These are phyloP conservation scores for Podaxis carcinomalis DNA, from an alignment of 768 basidiomycete species.

Conservation along the genomic window DNA sequence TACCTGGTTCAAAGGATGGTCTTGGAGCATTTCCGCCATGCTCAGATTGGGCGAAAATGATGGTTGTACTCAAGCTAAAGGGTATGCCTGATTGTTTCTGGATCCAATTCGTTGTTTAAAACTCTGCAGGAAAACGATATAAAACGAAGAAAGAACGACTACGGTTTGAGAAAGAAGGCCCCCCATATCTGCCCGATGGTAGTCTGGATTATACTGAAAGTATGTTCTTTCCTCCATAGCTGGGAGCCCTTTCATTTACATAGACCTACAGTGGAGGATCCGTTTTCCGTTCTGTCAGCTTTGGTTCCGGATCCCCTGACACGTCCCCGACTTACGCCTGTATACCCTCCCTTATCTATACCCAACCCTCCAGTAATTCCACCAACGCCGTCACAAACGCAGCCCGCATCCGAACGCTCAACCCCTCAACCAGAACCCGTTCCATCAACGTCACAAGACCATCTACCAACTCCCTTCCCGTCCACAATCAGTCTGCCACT, in stretches of 20 bases:
- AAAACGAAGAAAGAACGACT: conserved; percentile 78
- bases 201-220: conserved; percentile 73
- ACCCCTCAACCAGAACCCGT: conserved; percentile 21
- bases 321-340: conserved; percentile 53
- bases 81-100: conserved; percentile 32
- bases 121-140: conserved; percentile 60
- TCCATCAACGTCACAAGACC: conserved; percentile 21
- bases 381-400: conserved; percentile 13
- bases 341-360: conserved; percentile 43
- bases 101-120: not conserved
- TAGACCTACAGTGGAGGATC: conserved; percentile 61
- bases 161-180: conserved; percentile 73
- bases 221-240: conserved; percentile 28
- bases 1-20: conserved; percentile 77
- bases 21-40: conserved; percentile 67
- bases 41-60: conserved; percentile 67
- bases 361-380: conserved; percentile 13
- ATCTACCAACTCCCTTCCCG: conserved; percentile 18
- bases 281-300: conserved; percentile 62
- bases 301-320: conserved; percentile 55
- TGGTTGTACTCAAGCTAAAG: conserved; percentile 73
- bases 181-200: conserved; percentile 68
- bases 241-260: conserved; percentile 9
- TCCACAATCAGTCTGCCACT: conserved; percentile 22
- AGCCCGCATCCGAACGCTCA: conserved; percentile 8